Evolutionary conservation across 2,329 filamentous ascomycete genomes (phyloP), one percentile per base, ranked within the genome.

Genomic region (Scopulariopsis brevicaulis): DNA sequence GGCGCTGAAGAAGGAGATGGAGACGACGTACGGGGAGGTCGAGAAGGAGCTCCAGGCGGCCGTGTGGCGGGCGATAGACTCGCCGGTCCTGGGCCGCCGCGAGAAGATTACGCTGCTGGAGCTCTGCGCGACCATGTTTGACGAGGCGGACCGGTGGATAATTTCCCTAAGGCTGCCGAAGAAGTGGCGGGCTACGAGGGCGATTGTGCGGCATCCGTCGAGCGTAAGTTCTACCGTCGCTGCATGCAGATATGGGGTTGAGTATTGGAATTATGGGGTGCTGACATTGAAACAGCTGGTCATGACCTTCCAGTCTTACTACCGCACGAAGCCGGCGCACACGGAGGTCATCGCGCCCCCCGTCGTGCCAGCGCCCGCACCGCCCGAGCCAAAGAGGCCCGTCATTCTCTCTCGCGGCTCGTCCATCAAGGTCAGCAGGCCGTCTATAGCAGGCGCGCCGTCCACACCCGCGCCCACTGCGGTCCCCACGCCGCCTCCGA

Each of bases 81-180:
- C 74, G 18, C 65, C 64, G 3, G 63, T 65, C 15, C 66, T 76
- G 4, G 72, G 73, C 1, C 69, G 74, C n/a, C 63, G 63, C 7
- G 74, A 77, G 62, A 65, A 75, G 57, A 72, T 73, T 59, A 73
- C 66, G 46, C 65, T 77, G 54, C 65, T 77, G 53, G 71, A 75
- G 60, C 60, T 77, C n/a, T 74, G 74, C 15, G 71, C 69, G 11
- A 73, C 74, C 69, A 75, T 77, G 72, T 76, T 76, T 61, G 74
- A 76, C 59, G 73, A 75, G 60, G 72, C 74, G 14, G 64, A 67
- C 52, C 69, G 68, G 55, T 77, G 72, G 70, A 66, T 75, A 10
- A 56, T 76, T 12, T 75, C 73, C 1, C 59, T 76, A 18, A 68
- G 68, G 59, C 65, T 74, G 56, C 74, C 74, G 10, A 73, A 74